phyloP scores from a whole-genome alignment of 2,329 filamentous ascomycete species.

The Pseudogymnoascus sp. region DNA sequence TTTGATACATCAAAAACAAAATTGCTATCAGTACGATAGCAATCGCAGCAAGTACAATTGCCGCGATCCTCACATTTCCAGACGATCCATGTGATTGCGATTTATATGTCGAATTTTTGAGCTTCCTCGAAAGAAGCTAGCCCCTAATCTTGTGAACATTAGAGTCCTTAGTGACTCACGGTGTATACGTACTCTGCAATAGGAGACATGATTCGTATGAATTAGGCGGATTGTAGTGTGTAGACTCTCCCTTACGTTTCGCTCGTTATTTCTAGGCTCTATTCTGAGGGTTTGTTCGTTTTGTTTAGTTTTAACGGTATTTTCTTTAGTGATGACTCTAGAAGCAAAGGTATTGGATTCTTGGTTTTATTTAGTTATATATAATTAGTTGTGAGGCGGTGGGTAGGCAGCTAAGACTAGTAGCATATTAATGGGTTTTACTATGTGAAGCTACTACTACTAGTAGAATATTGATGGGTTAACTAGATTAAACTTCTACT shows the following conservation, averaged over 20 bases:
- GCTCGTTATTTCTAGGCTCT: neutral
- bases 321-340: neutral
- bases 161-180: neutral
- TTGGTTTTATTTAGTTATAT: neutral
- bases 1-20: neutral
- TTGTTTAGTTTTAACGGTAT: neutral
- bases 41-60: neutral
- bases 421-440: neutral
- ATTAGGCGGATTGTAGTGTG: no score
- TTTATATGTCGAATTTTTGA: neutral
- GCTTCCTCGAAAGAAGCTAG: neutral
- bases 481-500: neutral
- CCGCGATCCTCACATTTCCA: neutral
- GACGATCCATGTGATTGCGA: no score
- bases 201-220: neutral
- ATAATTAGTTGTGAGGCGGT: neutral
- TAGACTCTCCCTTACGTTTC: neutral
- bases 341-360: neutral
- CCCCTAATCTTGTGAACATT: neutral
- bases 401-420: neutral
- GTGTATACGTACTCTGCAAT: neutral
- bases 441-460: neutral
- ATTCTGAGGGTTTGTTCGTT: neutral
- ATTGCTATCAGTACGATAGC: neutral
- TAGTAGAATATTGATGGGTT: neutral